Evolutionary conservation across 2,329 filamentous ascomycete genomes (phyloP).

Genomic region (Talaromyces piceae): DNA sequence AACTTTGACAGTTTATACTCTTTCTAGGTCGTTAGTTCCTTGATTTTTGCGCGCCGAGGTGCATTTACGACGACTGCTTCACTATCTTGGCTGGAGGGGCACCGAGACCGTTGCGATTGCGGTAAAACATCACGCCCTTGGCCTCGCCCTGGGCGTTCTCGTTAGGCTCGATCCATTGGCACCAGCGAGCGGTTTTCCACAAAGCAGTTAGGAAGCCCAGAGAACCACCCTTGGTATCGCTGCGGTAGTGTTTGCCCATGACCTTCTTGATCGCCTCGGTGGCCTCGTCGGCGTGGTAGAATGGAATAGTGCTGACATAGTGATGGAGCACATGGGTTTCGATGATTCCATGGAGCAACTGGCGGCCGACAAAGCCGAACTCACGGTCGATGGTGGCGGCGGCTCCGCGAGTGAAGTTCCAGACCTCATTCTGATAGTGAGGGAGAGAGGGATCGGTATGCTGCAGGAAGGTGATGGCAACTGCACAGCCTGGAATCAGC

Average conservation of each 20-base stretch:
- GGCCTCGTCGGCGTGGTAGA: conserved; percentile 93
- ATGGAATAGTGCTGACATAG: conserved; percentile 92
- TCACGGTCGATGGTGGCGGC: conserved; percentile 95
- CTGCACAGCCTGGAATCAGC: conserved; percentile 43
- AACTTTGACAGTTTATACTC: not conserved
- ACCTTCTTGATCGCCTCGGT: conserved; percentile 87
- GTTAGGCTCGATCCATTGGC: conserved; percentile 96
- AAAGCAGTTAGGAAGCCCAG: conserved; percentile 77
- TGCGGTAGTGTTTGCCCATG: conserved; percentile 93
- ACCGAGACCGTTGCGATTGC: conserved; percentile 85
- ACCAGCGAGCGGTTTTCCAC: conserved; percentile 74
- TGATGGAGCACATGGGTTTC: conserved; percentile 98
- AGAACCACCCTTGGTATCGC: conserved; percentile 68
- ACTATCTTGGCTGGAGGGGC: conserved; percentile 44
- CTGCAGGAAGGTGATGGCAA: conserved; percentile 95
- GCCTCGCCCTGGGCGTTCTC: conserved; percentile 71
- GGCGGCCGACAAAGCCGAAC: conserved; percentile 89
- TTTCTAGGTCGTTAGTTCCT: not conserved
- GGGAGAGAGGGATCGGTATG: conserved; percentile 93
- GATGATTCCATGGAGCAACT: conserved; percentile 89
- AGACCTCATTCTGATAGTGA: conserved; percentile 78
- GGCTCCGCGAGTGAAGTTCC: conserved; percentile 90
- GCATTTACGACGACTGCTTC: conserved; percentile 1
- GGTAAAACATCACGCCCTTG: conserved; percentile 86
- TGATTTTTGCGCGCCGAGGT: no score